Percentiles rank a stretch among this genome's conserved stretches.
These are phyloP conservation scores for Oxytropis ochrocephala DNA, from an alignment of 306 rosid genomes.

Conservation along the genomic window DNA sequence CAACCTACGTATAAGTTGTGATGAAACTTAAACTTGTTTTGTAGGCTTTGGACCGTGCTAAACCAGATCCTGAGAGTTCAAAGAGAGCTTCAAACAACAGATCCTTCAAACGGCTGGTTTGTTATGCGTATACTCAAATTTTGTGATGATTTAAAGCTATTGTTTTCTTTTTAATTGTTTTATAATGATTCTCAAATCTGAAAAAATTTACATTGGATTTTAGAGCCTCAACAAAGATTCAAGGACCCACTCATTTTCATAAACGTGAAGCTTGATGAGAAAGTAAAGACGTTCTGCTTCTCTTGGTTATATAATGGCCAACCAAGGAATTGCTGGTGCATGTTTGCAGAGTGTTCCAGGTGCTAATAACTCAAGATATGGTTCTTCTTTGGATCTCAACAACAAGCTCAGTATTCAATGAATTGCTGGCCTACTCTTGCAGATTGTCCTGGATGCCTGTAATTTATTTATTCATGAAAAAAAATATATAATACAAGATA, in stretches of 20 bases:
- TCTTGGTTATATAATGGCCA: constrained; percentile 7
- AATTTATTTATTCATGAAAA: constrained; percentile 32
- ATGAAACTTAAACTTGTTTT: constrained; percentile 1
- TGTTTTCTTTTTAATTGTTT: constrained; percentile 14
- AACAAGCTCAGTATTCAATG: constrained; percentile 16
- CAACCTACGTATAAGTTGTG: background rate
- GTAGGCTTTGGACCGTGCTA: constrained; percentile 86
- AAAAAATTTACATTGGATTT: constrained; percentile 17
- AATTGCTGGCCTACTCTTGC: constrained; percentile 20
- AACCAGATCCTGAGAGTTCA: constrained; percentile 46
- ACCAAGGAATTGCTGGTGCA: constrained; percentile 22
- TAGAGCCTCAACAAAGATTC: constrained; percentile 67
- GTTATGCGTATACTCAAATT: constrained; percentile 19
- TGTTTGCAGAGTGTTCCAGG: constrained; percentile 24
- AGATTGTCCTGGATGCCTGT: constrained; percentile 28
- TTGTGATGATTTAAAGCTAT: constrained; percentile 12
- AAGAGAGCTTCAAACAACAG: constrained; percentile 43
- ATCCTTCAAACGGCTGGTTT: constrained; percentile 88
- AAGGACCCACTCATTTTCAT: constrained; percentile 36
- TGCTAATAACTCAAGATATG: constrained; percentile 19
- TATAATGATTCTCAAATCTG: background rate
- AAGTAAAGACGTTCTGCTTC: constrained; percentile 20
- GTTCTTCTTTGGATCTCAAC: constrained; percentile 20
- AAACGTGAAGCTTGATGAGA: constrained; percentile 24
- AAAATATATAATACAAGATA: constrained; percentile 12